Percentiles rank a stretch among this genome's conserved stretches.
Evolutionary conservation across 1,139 yeast species (phyloP).

Genomic region (Geotrichum restrictum): DNA sequence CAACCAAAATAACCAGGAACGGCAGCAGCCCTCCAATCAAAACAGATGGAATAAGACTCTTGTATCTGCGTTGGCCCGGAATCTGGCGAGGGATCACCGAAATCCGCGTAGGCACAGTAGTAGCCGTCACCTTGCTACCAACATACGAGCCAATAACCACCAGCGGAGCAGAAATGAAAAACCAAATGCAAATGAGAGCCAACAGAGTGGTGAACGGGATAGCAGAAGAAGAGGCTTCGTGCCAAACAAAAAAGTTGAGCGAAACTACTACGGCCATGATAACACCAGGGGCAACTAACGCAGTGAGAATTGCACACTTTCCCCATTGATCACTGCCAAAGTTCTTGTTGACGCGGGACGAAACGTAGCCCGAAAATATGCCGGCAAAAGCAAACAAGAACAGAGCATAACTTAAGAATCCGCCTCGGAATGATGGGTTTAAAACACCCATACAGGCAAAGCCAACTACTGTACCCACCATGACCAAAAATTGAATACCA

Average conservation of each 20-base stretch:
- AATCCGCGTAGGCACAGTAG: slow-evolving; percentile 35
- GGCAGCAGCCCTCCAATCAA: slow-evolving; percentile 65
- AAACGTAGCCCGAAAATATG: slow-evolving; percentile 65
- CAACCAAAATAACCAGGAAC: slow-evolving; percentile 76
- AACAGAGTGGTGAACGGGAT: slow-evolving; percentile 71
- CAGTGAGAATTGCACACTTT: slow-evolving; percentile 31
- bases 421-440: slow-evolving; percentile 61
- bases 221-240: slow-evolving; percentile 69
- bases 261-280: slow-evolving; percentile 52
- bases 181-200: slow-evolving; percentile 54
- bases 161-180: slow-evolving; percentile 66
- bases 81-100: slow-evolving; percentile 38
- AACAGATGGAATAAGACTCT: slow-evolving; percentile 31
- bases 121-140: slow-evolving; percentile 46
- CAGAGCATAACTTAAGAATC: slow-evolving; percentile 58
- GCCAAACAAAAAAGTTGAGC: slow-evolving; percentile 70
- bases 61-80: slow-evolving; percentile 43
- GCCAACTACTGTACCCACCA: slow-evolving; percentile 56
- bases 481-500: slow-evolving; percentile 68
- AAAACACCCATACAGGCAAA: slow-evolving; percentile 57
- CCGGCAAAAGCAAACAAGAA: slow-evolving; percentile 66
- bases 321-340: slow-evolving; percentile 44
- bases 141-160: slow-evolving; percentile 66
- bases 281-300: slow-evolving; percentile 51
- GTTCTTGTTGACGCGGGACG: slow-evolving; percentile 57